Evolutionary conservation across 495 filamentous ascomycete genomes (phyloP).

Genomic region (Aspergillus sclerotiicarbonarius): DNA sequence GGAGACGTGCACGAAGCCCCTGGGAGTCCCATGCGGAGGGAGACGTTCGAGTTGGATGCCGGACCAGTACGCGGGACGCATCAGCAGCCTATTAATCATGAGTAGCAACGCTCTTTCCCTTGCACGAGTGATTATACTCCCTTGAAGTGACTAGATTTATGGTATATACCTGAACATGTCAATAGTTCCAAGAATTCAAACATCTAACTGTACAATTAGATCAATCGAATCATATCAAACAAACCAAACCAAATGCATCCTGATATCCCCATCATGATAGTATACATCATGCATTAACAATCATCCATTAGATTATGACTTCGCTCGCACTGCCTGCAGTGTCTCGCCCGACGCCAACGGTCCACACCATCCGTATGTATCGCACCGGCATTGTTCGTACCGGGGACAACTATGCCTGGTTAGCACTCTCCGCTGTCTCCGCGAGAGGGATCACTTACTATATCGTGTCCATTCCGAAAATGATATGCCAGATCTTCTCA

Average conservation of each 20-base stretch:
- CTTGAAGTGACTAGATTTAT: background rate
- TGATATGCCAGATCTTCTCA: slow-evolving; percentile 44
- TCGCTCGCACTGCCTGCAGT: slow-evolving; percentile 28
- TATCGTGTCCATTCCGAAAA: slow-evolving; percentile 40
- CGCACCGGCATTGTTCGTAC: slow-evolving; percentile 44
- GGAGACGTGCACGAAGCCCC: slow-evolving; percentile 23
- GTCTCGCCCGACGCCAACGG: slow-evolving; percentile 34
- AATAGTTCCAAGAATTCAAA: background rate
- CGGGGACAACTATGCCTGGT: slow-evolving; percentile 32
- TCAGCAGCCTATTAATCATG: slow-evolving; percentile 20
- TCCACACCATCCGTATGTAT: slow-evolving; percentile 44
- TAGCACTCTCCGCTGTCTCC: background rate
- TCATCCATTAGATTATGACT: slow-evolving; percentile 8
- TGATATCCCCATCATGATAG: slow-evolving; percentile 8
- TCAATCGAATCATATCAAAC: background rate
- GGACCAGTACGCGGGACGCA: slow-evolving; percentile 19
- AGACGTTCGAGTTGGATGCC: slow-evolving; percentile 23
- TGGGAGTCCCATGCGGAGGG: slow-evolving; percentile 1
- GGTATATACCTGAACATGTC: background rate
- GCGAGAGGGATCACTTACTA: slow-evolving; percentile 29
- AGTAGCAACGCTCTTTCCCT: background rate
- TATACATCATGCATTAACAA: slow-evolving; percentile 9
- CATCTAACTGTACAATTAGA: slow-evolving; percentile 6
- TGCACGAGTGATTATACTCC: slow-evolving; percentile 8
- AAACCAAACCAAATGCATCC: background rate